A percentile compares a stretch with the other conserved stretches of the same genome.
Evolutionary conservation across 1,139 yeast genomes (phyloP).

Genomic region (Debaryomyces sp.): DNA sequence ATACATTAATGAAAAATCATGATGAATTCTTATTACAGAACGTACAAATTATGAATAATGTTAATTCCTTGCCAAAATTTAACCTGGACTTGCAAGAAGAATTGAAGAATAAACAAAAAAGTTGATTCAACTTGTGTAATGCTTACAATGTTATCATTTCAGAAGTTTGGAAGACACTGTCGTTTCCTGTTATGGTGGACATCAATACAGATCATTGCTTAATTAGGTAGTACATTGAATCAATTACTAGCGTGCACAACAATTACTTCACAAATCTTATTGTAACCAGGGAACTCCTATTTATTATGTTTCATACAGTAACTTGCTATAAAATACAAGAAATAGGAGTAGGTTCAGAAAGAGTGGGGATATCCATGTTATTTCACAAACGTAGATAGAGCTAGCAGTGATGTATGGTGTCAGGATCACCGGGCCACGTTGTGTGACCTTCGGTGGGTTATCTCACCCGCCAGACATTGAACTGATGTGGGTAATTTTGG

Average conservation of each 20-base stretch:
- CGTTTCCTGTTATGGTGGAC: not conserved
- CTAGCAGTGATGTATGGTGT: not conserved
- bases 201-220: not conserved
- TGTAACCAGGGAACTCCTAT: no score
- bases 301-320: no score
- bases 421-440: not conserved
- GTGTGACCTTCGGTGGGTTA: not conserved
- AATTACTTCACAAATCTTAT: not conserved
- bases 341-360: not conserved
- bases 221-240: no score
- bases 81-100: constrained; percentile 8
- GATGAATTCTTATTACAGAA: constrained; percentile 31
- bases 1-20: constrained; percentile 27
- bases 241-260: not conserved
- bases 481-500: no score
- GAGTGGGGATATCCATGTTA: not conserved
- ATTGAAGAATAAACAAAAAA: not conserved
- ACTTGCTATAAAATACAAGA: not conserved
- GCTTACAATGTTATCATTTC: no score
- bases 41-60: constrained; percentile 25
- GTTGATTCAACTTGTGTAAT: not conserved
- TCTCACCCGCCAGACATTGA: not conserved
- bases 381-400: not conserved
- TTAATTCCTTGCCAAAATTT: constrained; percentile 19
- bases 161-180: not conserved